Base-by-base conservation (phyloP, 176 grass and related monocot species). In the Hyparrhenia diplandra region DNA sequence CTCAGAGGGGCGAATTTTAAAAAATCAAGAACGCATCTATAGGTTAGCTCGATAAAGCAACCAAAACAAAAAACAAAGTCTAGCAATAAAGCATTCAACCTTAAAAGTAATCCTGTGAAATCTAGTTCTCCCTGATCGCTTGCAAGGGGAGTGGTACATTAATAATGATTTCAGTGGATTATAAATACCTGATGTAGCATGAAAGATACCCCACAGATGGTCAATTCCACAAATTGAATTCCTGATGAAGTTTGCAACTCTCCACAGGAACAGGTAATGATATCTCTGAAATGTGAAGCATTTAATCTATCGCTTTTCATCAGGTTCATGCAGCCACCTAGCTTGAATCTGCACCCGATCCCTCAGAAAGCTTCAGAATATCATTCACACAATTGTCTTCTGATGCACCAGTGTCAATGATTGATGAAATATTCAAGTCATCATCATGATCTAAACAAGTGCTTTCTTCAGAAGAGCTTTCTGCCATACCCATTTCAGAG, bases 181-280 rank as follows among this genome's bases (percentile, higher is more conserved):
- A 42, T 51, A 10, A 62, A 41, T 86, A 95, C 96, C 92, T 95
- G 96, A 87, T 99, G 96, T 72, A 95, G 82, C 96, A 99, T 99
- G 78, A 99, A 95, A 55, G 96, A 99, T 91, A 86, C 87, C 39
- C 96, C 96, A 8, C 92, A 93, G 74, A 95, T 88, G 30, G 67
- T 91, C 66, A 99, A 59, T 82, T 95, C 96, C 54, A 99, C 90
- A 88, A 91, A 93, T 30, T 88, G 87, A 40, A 61, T 83, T 64
- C 90, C 86, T 23, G 85, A 95, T 47, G 80, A 93, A 80, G 40
- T 93, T 80, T n/a, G 90, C 81, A 93, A 39, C 62, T 84, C 83
- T 60, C 96, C 87, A 71, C 96, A 93, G 13, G 88, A 93, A 70
- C 76, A 95, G 27, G 69, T 82, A 66, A 95, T 78, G 49, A 99